A percentile compares a stretch with the other conserved stretches of the same genome.
These are phyloP conservation scores for Phytophthora lateralis DNA, from an alignment of 352 stramenopile genomes.

Conservation along the genomic window DNA sequence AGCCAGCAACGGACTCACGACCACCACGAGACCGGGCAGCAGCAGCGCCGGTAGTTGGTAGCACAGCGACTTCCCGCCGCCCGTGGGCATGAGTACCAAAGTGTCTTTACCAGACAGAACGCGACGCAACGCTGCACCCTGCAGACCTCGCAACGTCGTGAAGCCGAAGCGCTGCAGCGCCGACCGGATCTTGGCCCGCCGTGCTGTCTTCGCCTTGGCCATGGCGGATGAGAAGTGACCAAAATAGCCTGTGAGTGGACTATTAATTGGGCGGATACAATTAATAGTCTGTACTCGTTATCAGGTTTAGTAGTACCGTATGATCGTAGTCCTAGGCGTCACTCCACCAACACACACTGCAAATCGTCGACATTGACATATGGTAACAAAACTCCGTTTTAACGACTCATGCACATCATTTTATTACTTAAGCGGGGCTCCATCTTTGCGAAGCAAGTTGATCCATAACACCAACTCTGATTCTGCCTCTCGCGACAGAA, in stretches of 20 bases:
- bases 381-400: too few species aligned
- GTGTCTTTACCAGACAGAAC: conserved; percentile 53
- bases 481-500: too few species aligned
- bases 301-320: too few species aligned
- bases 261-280: background rate
- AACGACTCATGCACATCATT: too few species aligned
- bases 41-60: conserved; percentile 93
- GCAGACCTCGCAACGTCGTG: conserved; percentile 43
- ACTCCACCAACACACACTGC: too few species aligned
- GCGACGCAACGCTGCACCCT: conserved; percentile 48
- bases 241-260: background rate
- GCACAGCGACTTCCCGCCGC: conserved; percentile 97
- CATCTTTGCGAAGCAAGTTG: too few species aligned
- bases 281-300: background rate
- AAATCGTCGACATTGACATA: too few species aligned
- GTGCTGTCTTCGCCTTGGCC: conserved; percentile 27
- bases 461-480: too few species aligned
- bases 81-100: conserved; percentile 95
- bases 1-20: conserved; percentile 88
- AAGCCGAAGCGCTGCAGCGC: conserved; percentile 57
- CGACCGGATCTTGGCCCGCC: conserved; percentile 50
- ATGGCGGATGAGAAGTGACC: conserved; percentile 22
- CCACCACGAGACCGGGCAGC: conserved; percentile 78
- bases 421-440: too few species aligned
- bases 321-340: too few species aligned